A percentile compares a stretch with the other conserved stretches of the same genome.
Conservation (phyloP, 2,329 filamentous ascomycete species). For the Talaromyces atroroseus region DNA sequence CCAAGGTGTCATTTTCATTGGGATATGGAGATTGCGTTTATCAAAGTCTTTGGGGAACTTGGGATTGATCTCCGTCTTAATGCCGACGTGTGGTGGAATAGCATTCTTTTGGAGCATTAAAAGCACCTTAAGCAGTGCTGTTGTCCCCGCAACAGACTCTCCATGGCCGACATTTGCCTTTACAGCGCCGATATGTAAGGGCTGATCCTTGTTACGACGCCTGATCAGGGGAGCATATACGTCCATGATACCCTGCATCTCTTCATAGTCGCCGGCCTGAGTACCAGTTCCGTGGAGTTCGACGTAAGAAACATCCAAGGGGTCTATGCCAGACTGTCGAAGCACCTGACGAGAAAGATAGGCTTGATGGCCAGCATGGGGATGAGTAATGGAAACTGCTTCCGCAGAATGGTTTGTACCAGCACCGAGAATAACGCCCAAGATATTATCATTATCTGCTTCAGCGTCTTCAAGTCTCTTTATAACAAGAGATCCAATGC, state of each 20-base stretch:
- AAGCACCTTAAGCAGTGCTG: slow-evolving; percentile 27
- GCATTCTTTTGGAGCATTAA: slow-evolving; percentile 33
- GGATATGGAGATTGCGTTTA: slow-evolving; percentile 39
- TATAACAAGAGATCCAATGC: slow-evolving; percentile 40
- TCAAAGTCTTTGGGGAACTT: slow-evolving; percentile 41
- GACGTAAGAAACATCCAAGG: slow-evolving; percentile 65
- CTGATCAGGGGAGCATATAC: slow-evolving; percentile 37
- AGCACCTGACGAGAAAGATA: slow-evolving; percentile 23
- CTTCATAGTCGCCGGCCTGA: slow-evolving; percentile 59
- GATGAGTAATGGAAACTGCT: slow-evolving; percentile 36
- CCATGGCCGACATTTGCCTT: slow-evolving; percentile 63
- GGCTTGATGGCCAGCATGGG: slow-evolving; percentile 25
- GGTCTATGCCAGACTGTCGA: slow-evolving; percentile 20
- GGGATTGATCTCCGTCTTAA: slow-evolving; percentile 41
- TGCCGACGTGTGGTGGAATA: slow-evolving; percentile 32
- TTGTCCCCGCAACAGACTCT: slow-evolving; percentile 45
- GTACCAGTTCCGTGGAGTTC: slow-evolving; percentile 82
- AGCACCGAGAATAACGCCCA: slow-evolving; percentile 35
- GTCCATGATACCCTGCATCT: slow-evolving; percentile 32
- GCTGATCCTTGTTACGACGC: slow-evolving; percentile 38
- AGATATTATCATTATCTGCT: slow-evolving; percentile 38
- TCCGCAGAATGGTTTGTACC: slow-evolving; percentile 35
- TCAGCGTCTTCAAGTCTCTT: slow-evolving; percentile 44
- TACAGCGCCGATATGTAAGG: slow-evolving; percentile 57
- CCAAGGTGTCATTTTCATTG: slow-evolving; percentile 32